Evolutionary conservation across 1,284 basidiomycete genomes (phyloP).

Genomic region (Malassezia globosa): DNA sequence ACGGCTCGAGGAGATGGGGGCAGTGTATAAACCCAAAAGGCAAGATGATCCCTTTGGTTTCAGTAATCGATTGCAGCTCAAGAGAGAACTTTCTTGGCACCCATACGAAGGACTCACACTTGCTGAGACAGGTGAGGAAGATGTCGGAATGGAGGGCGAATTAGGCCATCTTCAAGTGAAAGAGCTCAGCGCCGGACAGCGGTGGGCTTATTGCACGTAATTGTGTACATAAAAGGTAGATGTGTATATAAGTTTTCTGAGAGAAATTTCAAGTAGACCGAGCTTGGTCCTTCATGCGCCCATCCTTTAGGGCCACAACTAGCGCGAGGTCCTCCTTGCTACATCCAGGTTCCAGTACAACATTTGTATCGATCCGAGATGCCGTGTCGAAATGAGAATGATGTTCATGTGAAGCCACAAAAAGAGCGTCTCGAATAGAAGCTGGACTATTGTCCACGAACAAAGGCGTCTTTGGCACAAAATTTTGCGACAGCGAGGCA

Average conservation of each 20-base stretch:
- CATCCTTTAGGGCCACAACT: slow-evolving; percentile 30
- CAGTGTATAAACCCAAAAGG: background rate
- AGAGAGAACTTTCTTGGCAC: slow-evolving; percentile 25
- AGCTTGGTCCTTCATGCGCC: slow-evolving; percentile 29
- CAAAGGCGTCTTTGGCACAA: background rate
- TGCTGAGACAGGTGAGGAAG: slow-evolving; percentile 40
- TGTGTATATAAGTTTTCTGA: background rate
- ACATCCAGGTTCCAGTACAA: slow-evolving; percentile 16
- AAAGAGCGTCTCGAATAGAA: slow-evolving; percentile 30
- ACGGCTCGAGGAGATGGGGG: background rate
- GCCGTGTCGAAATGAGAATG: slow-evolving; percentile 30
- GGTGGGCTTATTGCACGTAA: slow-evolving; percentile 34
- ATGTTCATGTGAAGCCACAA: slow-evolving; percentile 30
- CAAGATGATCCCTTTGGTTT: background rate
- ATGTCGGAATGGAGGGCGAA: slow-evolving; percentile 43
- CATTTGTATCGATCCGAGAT: slow-evolving; percentile 8
- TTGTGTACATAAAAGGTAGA: too few relatives aligned
- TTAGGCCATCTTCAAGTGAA: slow-evolving; percentile 38
- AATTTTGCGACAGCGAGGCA: background rate
- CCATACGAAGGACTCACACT: slow-evolving; percentile 39
- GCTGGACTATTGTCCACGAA: slow-evolving; percentile 32
- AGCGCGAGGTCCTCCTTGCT: slow-evolving; percentile 24
- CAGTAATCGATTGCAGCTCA: background rate
- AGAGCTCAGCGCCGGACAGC: slow-evolving; percentile 29
- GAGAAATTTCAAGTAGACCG: background rate